Evolutionary conservation across 441 rosid genomes (phyloP).

Genomic region (Gossypium schwendimanii): DNA sequence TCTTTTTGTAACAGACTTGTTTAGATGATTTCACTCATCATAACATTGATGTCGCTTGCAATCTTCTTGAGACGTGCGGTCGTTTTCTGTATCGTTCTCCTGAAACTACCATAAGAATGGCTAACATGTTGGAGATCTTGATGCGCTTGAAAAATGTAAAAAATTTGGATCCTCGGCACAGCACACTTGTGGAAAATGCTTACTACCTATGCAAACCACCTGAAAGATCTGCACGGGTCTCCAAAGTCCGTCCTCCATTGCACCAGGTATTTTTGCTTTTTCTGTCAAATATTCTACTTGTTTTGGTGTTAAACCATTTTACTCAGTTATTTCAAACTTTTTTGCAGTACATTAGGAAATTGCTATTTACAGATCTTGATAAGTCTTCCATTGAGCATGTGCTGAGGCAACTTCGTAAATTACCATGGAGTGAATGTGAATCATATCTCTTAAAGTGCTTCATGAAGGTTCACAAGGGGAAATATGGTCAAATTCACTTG

Average conservation of each 20-base stretch:
- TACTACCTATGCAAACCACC: constrained; percentile 98
- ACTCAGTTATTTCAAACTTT: constrained; percentile 8
- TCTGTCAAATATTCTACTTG: constrained; percentile 2
- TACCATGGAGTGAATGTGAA: constrained; percentile 96
- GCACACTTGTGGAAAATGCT: constrained; percentile 98
- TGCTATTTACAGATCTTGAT: constrained; percentile 94
- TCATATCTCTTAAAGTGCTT: constrained; percentile 91
- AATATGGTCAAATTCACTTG: constrained; percentile 94
- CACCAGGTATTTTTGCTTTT: constrained; percentile 57
- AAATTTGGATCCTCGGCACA: constrained; percentile 96
- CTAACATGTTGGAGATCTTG: constrained; percentile 96
- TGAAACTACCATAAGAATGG: constrained; percentile 88
- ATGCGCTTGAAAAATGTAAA: constrained; percentile 99
- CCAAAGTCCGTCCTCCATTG: constrained; percentile 91
- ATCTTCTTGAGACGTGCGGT: constrained; percentile 98
- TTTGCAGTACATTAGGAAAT: constrained; percentile 86
- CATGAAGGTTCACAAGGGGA: constrained; percentile 96
- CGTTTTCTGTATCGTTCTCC: constrained; percentile 97
- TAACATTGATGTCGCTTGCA: constrained; percentile 98
- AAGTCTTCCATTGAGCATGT: constrained; percentile 89
- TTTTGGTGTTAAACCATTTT: constrained; percentile 6
- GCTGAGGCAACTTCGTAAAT: constrained; percentile 93
- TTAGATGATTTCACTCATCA: constrained; percentile 98
- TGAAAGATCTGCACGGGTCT: constrained; percentile 90
- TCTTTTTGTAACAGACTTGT: constrained; percentile 60